Evolutionary conservation across 179 eudicot species (phyloP).

Genomic region (Monotropa hypopitys): DNA sequence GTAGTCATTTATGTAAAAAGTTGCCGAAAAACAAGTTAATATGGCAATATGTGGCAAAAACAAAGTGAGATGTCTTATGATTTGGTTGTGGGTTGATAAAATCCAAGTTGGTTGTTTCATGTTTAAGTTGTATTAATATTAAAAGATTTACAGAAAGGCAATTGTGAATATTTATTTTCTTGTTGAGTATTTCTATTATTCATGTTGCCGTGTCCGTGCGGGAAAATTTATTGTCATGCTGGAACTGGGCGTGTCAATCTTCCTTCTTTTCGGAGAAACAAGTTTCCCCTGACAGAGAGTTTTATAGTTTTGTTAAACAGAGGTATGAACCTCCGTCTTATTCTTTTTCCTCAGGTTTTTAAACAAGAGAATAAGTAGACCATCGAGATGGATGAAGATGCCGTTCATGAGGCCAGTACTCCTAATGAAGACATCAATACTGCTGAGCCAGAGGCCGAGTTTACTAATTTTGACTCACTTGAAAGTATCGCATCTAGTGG

Average conservation of each 20-base stretch:
- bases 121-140: too few relatives aligned
- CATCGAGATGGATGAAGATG: slow-evolving; percentile 35
- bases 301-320: not conserved
- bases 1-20: too few relatives aligned
- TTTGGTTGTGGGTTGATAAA: too few relatives aligned
- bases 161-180: too few relatives aligned
- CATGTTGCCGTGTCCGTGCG: too few relatives aligned
- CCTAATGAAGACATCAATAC: slow-evolving; percentile 29
- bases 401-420: slow-evolving; percentile 21
- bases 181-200: not conserved
- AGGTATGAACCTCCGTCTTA: not conserved
- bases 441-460: slow-evolving; percentile 26
- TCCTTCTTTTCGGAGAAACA: not conserved
- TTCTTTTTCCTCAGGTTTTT: slow-evolving; percentile 4
- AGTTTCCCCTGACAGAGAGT: not conserved
- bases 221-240: too few relatives aligned
- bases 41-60: too few relatives aligned
- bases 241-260: too few relatives aligned
- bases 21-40: too few relatives aligned
- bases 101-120: too few relatives aligned
- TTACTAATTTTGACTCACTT: slow-evolving; percentile 19
- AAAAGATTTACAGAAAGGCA: too few relatives aligned
- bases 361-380: slow-evolving; percentile 2
- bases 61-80: too few relatives aligned
- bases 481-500: slow-evolving; percentile 29